Percentiles rank a stretch among this genome's conserved stretches.
Evolutionary conservation across 495 filamentous ascomycete genomes (phyloP).

Genomic region (Daldinia vernicosa): DNA sequence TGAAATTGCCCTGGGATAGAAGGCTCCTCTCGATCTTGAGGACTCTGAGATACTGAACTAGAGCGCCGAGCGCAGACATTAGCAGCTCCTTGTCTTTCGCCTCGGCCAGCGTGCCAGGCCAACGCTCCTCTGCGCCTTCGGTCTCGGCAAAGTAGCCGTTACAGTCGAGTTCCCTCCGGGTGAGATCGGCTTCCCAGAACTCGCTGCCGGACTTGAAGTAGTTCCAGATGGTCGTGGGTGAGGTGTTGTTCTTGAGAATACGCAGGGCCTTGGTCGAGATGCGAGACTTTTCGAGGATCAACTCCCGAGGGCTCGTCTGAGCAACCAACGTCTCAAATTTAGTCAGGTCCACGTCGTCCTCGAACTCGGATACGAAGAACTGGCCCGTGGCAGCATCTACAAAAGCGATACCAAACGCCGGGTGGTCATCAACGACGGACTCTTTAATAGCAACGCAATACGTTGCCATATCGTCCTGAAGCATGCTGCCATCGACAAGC

Average conservation of each 20-base stretch:
- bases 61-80: constrained; percentile 92
- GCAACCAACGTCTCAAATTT: constrained; percentile 98
- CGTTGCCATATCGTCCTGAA: constrained; percentile 97
- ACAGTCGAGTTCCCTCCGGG: constrained; percentile 82
- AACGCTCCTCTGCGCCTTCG: constrained; percentile 69
- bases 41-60: constrained; percentile 85
- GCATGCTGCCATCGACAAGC: constrained; percentile 93
- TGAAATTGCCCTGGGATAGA: constrained; percentile 89
- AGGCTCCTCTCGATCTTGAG: constrained; percentile 90
- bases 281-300: constrained; percentile 87
- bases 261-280: constrained; percentile 85
- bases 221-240: constrained; percentile 95
- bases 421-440: constrained; percentile 74
- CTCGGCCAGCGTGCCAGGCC: constrained; percentile 80
- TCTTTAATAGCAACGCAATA: constrained; percentile 98
- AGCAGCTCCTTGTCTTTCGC: constrained; percentile 80
- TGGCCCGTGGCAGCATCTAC: constrained; percentile 96
- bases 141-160: constrained; percentile 80
- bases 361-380: constrained; percentile 90
- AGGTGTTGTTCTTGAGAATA: constrained; percentile 96
- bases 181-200: constrained; percentile 88
- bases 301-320: constrained; percentile 87
- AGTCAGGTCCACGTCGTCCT: constrained; percentile 92
- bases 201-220: constrained; percentile 86
- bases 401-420: constrained; percentile 90